Percentiles rank a stretch among this genome's conserved stretches.
These are phyloP conservation scores for Acanthochlamys bracteata DNA, from an alignment of 106 monocot species.

Conservation along the genomic window DNA sequence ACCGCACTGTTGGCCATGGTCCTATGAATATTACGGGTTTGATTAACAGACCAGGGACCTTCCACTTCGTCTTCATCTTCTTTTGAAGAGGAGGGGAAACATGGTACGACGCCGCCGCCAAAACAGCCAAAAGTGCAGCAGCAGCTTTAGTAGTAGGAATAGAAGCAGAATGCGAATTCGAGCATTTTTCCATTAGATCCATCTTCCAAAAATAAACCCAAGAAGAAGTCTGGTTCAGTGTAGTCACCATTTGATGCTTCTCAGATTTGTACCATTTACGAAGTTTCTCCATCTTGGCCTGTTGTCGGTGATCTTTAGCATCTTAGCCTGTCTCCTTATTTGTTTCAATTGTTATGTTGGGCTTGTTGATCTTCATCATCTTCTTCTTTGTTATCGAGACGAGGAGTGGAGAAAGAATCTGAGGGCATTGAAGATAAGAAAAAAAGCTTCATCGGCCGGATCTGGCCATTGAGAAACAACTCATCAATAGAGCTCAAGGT, in stretches of 20 bases:
- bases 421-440: no score
- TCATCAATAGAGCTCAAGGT: no score
- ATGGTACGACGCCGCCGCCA: background rate
- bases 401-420: no score
- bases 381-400: no score
- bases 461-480: no score
- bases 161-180: background rate
- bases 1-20: constrained; percentile 27
- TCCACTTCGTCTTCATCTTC: constrained; percentile 28
- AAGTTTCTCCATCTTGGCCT: constrained; percentile 99
- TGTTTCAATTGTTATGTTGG: no score
- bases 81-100: constrained; percentile 3
- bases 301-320: constrained; percentile 28
- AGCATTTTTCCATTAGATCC: constrained; percentile 40
- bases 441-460: no score
- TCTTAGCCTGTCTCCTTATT: no score
- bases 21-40: constrained; percentile 29
- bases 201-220: constrained; percentile 74
- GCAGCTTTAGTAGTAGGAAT: background rate
- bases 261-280: constrained; percentile 86
- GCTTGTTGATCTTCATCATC: no score
- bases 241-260: constrained; percentile 25
- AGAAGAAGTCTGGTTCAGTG: constrained; percentile 31
- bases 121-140: background rate
- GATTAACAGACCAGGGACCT: background rate